These are phyloP conservation scores for Talinum fruticosum DNA, from an alignment of 148 eudicot genomes.

Conservation along the genomic window DNA sequence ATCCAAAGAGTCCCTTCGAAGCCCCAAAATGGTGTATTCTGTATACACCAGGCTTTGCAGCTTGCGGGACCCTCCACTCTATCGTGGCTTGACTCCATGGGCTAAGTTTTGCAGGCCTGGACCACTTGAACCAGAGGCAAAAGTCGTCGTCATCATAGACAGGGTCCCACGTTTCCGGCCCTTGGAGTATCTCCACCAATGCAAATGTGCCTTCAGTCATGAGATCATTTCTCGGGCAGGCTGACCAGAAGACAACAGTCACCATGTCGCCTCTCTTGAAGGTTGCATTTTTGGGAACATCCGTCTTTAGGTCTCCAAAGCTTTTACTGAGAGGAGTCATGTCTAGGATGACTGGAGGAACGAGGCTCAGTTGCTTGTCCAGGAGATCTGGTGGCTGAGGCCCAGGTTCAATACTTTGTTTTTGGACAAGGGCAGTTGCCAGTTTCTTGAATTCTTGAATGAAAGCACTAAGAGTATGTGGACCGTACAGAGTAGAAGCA, in stretches of 20 bases:
- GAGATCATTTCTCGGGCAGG: conserved; percentile 92
- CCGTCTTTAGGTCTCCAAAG: conserved; percentile 60
- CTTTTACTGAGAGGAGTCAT: conserved; percentile 53
- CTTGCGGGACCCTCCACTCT: conserved; percentile 75
- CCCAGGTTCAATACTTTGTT: conserved; percentile 50
- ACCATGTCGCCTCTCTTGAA: conserved; percentile 69
- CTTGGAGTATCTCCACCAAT: conserved; percentile 67
- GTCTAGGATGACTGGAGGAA: conserved; percentile 72
- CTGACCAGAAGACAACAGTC: conserved; percentile 64
- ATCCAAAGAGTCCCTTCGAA: conserved; percentile 58
- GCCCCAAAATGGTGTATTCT: conserved; percentile 91
- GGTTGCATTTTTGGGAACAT: conserved; percentile 62
- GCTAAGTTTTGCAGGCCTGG: conserved; percentile 66
- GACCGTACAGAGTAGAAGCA: conserved; percentile 90
- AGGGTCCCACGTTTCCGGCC: conserved; percentile 64
- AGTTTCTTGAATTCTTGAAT: conserved; percentile 89
- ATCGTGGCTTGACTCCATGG: conserved; percentile 65
- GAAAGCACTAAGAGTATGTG: conserved; percentile 83
- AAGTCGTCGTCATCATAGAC: conserved; percentile 88
- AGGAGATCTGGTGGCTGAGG: conserved; percentile 90
- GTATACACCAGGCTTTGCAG: conserved; percentile 61
- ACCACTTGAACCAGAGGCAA: conserved; percentile 78
- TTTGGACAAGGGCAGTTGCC: conserved; percentile 54
- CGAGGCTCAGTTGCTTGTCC: conserved; percentile 72
- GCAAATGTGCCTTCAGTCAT: conserved; percentile 90